Percentiles rank a stretch among this genome's conserved stretches.
These are phyloP conservation scores for Pseudocohnilembus persalinus DNA, from an alignment of 169 alveolate genomes.

Conservation along the genomic window DNA sequence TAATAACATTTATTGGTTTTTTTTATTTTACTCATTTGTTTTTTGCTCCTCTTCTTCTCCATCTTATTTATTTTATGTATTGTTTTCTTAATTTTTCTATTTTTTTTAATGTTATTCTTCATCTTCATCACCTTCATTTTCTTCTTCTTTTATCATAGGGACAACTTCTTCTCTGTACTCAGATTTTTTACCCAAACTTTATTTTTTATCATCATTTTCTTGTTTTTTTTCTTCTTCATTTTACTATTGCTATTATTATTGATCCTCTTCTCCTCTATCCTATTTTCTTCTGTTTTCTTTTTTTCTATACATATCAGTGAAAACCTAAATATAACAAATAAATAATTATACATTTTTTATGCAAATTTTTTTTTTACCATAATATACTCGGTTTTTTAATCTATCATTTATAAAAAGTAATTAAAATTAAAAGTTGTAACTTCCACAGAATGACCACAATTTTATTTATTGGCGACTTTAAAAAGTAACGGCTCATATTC, in stretches of 20 bases:
- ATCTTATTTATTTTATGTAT: constrained; percentile 17
- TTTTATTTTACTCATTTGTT: constrained; percentile 16
- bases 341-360: too few species aligned
- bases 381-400: constrained; percentile 32
- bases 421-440: constrained; percentile 43
- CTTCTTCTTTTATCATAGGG: constrained; percentile 11
- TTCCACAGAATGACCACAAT: constrained; percentile 55
- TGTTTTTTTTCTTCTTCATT: constrained; percentile 31
- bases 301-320: constrained; percentile 35
- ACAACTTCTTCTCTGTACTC: constrained; percentile 23
- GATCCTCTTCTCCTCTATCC: constrained; percentile 26
- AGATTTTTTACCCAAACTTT: constrained; percentile 34
- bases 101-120: constrained; percentile 30
- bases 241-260: constrained; percentile 28
- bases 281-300: constrained; percentile 24
- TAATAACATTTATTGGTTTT: constrained; percentile 19
- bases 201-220: constrained; percentile 37
- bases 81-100: constrained; percentile 20
- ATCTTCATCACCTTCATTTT: constrained; percentile 26
- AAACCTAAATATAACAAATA: not conserved
- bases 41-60: constrained; percentile 36
- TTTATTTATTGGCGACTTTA: constrained; percentile 52
- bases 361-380: not conserved
- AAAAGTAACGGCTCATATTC: constrained; percentile 40
- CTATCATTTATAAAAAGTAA: constrained; percentile 42